These are phyloP conservation scores for Globisporangium perplexum DNA, from an alignment of 352 stramenopile species.

Conservation along the genomic window DNA sequence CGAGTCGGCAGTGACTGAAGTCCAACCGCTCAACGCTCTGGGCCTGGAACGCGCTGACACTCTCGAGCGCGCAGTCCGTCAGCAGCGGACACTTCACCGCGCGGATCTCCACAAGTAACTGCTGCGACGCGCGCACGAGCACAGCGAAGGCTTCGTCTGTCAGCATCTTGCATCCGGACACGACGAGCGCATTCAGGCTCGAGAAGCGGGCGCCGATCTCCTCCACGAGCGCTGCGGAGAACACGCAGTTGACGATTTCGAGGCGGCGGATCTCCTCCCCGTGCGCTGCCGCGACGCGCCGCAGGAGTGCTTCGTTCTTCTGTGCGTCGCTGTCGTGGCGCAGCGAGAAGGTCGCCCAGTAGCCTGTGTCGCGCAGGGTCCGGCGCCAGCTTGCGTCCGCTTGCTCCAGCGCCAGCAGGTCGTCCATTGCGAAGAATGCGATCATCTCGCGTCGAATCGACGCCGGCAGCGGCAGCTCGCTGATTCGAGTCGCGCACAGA, in stretches of 20 bases:
- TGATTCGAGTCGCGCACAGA: not conserved
- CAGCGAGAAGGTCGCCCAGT: slow-evolving; percentile 31
- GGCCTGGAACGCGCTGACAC: slow-evolving; percentile 19
- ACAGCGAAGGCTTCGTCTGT: slow-evolving; percentile 33
- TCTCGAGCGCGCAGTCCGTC: slow-evolving; percentile 30
- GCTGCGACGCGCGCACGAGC: slow-evolving; percentile 26
- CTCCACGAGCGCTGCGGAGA: slow-evolving; percentile 25
- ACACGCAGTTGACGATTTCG: slow-evolving; percentile 40
- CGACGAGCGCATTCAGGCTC: slow-evolving; percentile 31
- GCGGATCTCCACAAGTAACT: slow-evolving; percentile 34
- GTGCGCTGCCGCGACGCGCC: slow-evolving; percentile 27
- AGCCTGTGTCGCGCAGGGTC: slow-evolving; percentile 18
- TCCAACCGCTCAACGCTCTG: slow-evolving; percentile 37
- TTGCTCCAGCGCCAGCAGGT: slow-evolving; percentile 47
- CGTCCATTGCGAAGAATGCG: slow-evolving; percentile 39
- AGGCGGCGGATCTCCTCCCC: slow-evolving; percentile 31
- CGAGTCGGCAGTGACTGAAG: slow-evolving; percentile 55
- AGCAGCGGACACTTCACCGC: slow-evolving; percentile 50
- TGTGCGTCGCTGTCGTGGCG: slow-evolving; percentile 25
- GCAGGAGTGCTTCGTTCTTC: slow-evolving; percentile 21
- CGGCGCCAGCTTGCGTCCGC: slow-evolving; percentile 29
- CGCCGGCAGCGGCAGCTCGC: slow-evolving; percentile 18
- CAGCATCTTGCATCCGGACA: slow-evolving; percentile 53
- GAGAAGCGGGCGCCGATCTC: slow-evolving; percentile 27
- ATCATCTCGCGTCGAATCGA: slow-evolving; percentile 33